Base-by-base conservation (phyloP, 2,329 filamentous ascomycete genomes). In the Alternaria sp. region DNA sequence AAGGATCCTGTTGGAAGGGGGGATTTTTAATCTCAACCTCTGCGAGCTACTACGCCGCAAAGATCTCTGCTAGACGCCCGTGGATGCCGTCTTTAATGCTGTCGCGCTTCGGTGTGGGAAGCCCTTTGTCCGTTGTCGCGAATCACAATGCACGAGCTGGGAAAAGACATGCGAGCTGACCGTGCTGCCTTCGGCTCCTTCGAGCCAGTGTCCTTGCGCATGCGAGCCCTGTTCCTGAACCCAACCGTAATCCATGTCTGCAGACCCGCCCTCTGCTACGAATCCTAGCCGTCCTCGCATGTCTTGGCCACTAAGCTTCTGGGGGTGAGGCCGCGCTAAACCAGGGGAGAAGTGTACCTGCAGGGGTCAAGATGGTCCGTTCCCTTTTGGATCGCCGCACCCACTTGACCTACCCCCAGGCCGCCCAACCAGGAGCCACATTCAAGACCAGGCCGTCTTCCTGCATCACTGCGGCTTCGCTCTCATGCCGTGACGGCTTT, bases 371-470 rank as follows among this genome's bases (percentile, higher is more conserved):
- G 45, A 47, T 58, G 54, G 66, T 62, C 67, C 71, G 65, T 66
- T 66, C 65, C 54, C 69, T 63, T 62, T 56, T 68, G 73, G 72
- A 77, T 78, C 73, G 70, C 70, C 74, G 64, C 69, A 57, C 64
- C 43, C 49, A 59, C 54, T 55, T 36, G 57, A 59, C 58, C 32
- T 56, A 46, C 69, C 69, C 64, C 66, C 67, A 67, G 69, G 71
- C 57, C 66, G 69, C 70, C 69, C 75, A 75, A 74, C 74, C 69
- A 75, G 72, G 62, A 69, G 65, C 69, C 62, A 65, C 65, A 61
- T 66, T 72, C 66, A 67, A 68, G 71, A 66, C 68, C 66, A 64
- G 69, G 68, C 58, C 66, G 47, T 65, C 64, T 64, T 67, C 66
- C 67, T 69, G 67, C 62, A 61, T 59, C 62, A 64, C 49, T 72